Percentiles rank a stretch among this genome's conserved stretches.
Conservation (phyloP, 2,329 filamentous ascomycete species). For the Coniella lustricola region DNA sequence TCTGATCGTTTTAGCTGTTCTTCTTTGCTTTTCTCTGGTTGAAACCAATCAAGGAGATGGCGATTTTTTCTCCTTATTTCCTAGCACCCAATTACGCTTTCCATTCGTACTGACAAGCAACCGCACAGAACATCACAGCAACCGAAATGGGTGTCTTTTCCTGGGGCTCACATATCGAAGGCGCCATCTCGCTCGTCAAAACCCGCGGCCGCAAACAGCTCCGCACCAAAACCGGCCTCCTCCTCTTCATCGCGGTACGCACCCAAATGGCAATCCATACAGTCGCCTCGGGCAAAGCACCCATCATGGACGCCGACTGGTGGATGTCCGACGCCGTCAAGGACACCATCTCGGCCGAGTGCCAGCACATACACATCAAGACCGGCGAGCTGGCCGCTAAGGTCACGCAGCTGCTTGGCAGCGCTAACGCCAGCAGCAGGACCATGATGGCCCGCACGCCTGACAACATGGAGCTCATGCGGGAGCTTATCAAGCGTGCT, state of each 20-base stretch:
- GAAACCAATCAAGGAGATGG: too few species aligned
- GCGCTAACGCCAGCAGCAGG: too few species aligned
- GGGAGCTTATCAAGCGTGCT: conserved; percentile 43
- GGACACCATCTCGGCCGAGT: conserved; percentile 40
- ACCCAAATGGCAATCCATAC: conserved; percentile 57
- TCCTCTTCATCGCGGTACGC: conserved; percentile 53
- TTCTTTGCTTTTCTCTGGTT: background rate
- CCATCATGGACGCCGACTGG: conserved; percentile 50
- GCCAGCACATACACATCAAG: conserved; percentile 46
- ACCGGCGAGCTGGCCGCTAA: conserved; percentile 50
- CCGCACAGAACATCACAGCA: conserved; percentile 40
- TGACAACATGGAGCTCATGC: conserved; percentile 43
- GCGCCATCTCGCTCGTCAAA: conserved; percentile 55
- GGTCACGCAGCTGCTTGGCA: conserved; percentile 42
- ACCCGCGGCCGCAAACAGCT: conserved; percentile 50
- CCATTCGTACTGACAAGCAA: background rate
- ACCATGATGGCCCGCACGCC: conserved; percentile 39
- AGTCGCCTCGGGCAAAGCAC: conserved; percentile 44
- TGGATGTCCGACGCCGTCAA: conserved; percentile 49
- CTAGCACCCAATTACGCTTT: too few species aligned
- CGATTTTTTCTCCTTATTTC: too few species aligned
- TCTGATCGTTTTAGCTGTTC: background rate
- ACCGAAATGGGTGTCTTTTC: conserved; percentile 47
- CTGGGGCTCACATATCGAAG: conserved; percentile 59
- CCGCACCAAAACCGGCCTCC: conserved; percentile 43